These are phyloP conservation scores for Ceratopteris richardii DNA, from an alignment of 75 land plant species.

Conservation along the genomic window DNA sequence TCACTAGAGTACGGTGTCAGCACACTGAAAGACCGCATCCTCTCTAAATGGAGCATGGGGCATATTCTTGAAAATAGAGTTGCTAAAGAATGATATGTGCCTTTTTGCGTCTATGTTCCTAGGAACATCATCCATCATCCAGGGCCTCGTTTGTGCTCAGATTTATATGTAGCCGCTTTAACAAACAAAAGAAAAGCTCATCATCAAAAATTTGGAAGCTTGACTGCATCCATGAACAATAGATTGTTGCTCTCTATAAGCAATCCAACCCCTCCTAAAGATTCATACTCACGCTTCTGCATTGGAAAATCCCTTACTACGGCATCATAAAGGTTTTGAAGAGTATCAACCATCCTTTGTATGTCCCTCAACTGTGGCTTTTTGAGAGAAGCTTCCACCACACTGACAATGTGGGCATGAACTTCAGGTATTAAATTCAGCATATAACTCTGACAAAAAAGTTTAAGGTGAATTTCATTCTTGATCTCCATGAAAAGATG, in stretches of 20 bases:
- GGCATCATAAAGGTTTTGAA: no score
- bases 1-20: slow-evolving; percentile 39
- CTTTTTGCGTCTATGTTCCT: no score
- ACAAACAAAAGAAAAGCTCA: slow-evolving; percentile 20
- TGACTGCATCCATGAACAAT: no score
- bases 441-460: slow-evolving; percentile 12
- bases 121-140: slow-evolving; percentile 21
- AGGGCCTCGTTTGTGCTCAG: slow-evolving; percentile 31
- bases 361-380: slow-evolving; percentile 14
- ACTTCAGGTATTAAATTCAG: no score
- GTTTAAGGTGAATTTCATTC: slow-evolving; percentile 4
- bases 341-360: slow-evolving; percentile 24
- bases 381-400: no score
- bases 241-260: no score
- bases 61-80: slow-evolving; percentile 49
- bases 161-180: slow-evolving; percentile 23
- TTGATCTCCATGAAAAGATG: slow-evolving; percentile 26
- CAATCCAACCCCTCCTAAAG: no score
- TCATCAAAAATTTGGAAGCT: slow-evolving; percentile 23
- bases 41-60: slow-evolving; percentile 40
- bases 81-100: no score
- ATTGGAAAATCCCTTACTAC: slow-evolving; percentile 28
- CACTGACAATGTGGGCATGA: no score
- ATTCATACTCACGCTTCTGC: slow-evolving; percentile 8
- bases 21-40: slow-evolving; percentile 38